phyloP scores from a whole-genome alignment of 345 rosid genomes.

The Gynandropsis gynandra region DNA sequence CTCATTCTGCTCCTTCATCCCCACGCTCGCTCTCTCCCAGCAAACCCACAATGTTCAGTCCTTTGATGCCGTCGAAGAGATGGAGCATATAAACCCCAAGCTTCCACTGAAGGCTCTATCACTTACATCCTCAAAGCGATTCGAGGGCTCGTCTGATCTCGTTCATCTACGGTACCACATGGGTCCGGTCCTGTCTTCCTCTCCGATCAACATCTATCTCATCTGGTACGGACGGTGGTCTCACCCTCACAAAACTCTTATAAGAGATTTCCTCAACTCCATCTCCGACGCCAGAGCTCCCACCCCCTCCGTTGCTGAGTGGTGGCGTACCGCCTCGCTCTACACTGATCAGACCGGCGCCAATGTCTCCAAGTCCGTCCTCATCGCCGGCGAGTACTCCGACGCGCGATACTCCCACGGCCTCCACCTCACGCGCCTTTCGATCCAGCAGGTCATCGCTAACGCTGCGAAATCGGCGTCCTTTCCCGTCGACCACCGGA shows the following conservation, averaged over 20 bases:
- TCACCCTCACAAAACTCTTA: slow-evolving; percentile 48
- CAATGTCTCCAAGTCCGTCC: slow-evolving; percentile 59
- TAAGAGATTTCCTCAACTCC: slow-evolving; percentile 70
- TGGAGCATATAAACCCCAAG: slow-evolving; percentile 51
- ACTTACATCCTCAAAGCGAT: slow-evolving; percentile 47
- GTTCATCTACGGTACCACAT: slow-evolving; percentile 90
- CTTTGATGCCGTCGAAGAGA: slow-evolving; percentile 19
- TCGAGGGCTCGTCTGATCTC: slow-evolving; percentile 81
- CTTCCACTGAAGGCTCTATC: slow-evolving; percentile 56
- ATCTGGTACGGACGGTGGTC: slow-evolving; percentile 95
- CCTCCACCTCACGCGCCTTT: slow-evolving; percentile 52
- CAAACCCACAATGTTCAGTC: slow-evolving; percentile 24
- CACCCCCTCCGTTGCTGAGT: slow-evolving; percentile 62
- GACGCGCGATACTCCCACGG: slow-evolving; percentile 64
- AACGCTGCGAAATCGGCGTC: slow-evolving; percentile 58
- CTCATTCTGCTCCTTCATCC: background rate
- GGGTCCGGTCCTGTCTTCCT: slow-evolving; percentile 92
- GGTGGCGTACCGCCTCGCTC: slow-evolving; percentile 89
- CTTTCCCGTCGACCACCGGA: slow-evolving; percentile 73
- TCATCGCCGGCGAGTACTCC: slow-evolving; percentile 63
- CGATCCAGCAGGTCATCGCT: slow-evolving; percentile 74
- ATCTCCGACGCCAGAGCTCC: slow-evolving; percentile 44
- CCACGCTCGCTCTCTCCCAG: slow-evolving; percentile 6
- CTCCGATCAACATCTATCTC: slow-evolving; percentile 76
- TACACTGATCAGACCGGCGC: slow-evolving; percentile 96